Evolutionary conservation across 345 rosid species (phyloP), one percentile per base, ranked within the genome.

Genomic region (Dipteronia sinensis): DNA sequence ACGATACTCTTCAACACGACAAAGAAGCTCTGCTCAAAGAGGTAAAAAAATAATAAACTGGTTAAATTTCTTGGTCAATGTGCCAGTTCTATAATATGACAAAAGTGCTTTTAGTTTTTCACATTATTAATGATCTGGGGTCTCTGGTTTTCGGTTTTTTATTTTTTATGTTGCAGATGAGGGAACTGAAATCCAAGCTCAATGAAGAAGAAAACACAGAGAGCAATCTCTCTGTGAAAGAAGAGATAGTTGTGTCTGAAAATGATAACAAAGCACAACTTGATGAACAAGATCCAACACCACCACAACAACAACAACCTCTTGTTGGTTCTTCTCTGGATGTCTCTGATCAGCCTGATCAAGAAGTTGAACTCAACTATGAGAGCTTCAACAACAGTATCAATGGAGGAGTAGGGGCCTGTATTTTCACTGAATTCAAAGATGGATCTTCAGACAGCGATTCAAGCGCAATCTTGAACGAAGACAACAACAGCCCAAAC

Each of bases 391-490:
- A 83, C 56, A 84, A 65, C 56, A 67, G 19, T 78, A 75, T 73
- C 25, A 64, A 61, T 16, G 74, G 67, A 46, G 74, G 64, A 46
- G 68, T 25, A 2, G 81, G 67, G 5, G 76, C 78, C 61, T 69
- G 79, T 15, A 76, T 90, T 19, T 90, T 88, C 79, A 86, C 90
- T 0, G 91, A 88, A 74, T 69, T 82, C 76, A 86, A 85, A 79
- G 97, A 90, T 23, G 98, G 96, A 72, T 92, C 96, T 1, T 92
- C 99, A 0, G 99, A 94, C 46, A 93, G 99, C 51, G 98, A 92
- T 70, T 91, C 97, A 4, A 91, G 98, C 70, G 99, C 97, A 0
- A 83, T 95, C 77, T 70, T 95, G 29, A 95, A 91, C 67, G 97
- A 92, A 27, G 93, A 92, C 53, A 90, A 92, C 53, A 90, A 86